Conservation (phyloP, 257 asterid genomes). For the Vinca minor region DNA sequence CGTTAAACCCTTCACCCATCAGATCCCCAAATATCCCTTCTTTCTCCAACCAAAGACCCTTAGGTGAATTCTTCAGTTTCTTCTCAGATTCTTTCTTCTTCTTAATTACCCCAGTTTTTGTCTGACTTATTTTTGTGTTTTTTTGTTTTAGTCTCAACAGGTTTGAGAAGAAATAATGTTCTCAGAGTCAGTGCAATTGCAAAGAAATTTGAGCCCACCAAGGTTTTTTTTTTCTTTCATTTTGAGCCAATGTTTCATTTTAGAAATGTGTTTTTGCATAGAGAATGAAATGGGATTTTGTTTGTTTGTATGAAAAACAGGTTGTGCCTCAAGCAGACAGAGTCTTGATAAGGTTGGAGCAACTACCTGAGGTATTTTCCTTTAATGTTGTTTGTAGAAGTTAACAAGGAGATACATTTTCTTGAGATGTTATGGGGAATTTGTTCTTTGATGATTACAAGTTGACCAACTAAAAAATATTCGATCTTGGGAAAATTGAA, state of each 20-base stretch:
- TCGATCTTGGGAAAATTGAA: background rate
- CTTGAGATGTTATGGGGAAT: background rate
- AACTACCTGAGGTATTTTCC: constrained; percentile 54
- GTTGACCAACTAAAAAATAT: background rate
- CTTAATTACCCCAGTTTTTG: background rate
- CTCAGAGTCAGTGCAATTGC: constrained; percentile 60
- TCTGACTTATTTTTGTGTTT: background rate
- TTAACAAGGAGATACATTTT: too few relatives aligned
- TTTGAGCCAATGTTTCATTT: too few relatives aligned
- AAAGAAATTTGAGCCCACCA: constrained; percentile 60
- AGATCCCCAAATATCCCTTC: constrained; percentile 27
- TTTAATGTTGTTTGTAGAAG: too few relatives aligned
- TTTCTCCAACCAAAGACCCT: constrained; percentile 23
- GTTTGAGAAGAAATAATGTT: constrained; percentile 26
- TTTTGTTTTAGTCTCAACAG: constrained; percentile 23
- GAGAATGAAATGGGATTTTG: constrained; percentile 8
- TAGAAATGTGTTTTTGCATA: background rate
- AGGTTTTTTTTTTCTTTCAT: too few relatives aligned
- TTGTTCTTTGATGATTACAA: background rate
- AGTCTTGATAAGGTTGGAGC: constrained; percentile 73
- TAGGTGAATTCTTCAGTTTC: constrained; percentile 22
- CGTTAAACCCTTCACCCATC: constrained; percentile 39
- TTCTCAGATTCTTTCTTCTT: constrained; percentile 9
- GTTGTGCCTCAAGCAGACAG: constrained; percentile 92
- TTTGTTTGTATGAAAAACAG: constrained; percentile 27